Evolutionary conservation across 169 alveolate genomes (phyloP).

Genomic region (Eimeria zaria): DNA sequence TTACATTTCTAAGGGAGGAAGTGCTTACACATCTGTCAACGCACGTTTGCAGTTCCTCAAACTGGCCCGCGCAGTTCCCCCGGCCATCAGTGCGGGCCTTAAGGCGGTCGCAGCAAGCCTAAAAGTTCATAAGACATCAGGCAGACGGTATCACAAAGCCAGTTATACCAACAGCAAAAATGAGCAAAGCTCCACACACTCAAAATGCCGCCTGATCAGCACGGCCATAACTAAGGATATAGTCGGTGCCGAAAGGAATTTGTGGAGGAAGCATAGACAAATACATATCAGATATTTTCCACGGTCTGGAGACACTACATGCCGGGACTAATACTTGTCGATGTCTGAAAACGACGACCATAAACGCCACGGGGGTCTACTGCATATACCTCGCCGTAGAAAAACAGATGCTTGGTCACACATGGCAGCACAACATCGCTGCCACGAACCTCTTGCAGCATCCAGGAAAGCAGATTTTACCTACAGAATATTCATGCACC

Average conservation of each 20-base stretch:
- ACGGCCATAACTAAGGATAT: neutral
- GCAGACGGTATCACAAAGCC: neutral
- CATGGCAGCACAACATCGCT: neutral
- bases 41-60: slow-evolving; percentile 89
- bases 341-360: neutral
- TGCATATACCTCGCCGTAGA: neutral
- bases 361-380: neutral
- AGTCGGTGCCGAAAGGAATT: neutral
- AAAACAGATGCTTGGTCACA: neutral
- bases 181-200: neutral
- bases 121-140: neutral
- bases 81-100: slow-evolving; percentile 89
- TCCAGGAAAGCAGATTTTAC: neutral
- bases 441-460: neutral
- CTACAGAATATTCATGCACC: slow-evolving; percentile 88
- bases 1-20: neutral
- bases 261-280: neutral
- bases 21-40: slow-evolving; percentile 88
- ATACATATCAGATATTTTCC: neutral
- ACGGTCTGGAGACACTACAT: neutral
- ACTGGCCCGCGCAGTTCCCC: slow-evolving; percentile 90
- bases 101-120: slow-evolving; percentile 89
- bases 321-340: neutral
- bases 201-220: neutral
- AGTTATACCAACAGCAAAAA: too few relatives aligned